Base-by-base conservation (phyloP, 352 stramenopile species). In the Lagenidium giganteum region DNA sequence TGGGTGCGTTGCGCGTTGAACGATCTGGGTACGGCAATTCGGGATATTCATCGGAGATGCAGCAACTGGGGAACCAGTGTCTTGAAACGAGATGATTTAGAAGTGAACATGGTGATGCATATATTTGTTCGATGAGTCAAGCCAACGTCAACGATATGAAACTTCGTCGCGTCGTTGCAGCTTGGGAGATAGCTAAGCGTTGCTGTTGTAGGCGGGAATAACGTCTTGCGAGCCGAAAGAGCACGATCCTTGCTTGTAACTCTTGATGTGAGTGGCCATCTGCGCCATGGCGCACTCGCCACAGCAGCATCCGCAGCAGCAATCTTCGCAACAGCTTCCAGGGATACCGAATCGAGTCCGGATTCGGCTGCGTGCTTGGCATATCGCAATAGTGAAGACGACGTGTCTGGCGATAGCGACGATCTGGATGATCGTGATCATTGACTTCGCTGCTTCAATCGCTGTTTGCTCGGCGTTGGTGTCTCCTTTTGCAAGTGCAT, bases 221-320 rank as follows among this genome's bases (percentile, higher is more conserved):
- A 50, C 63, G 20, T 79, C 64, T 24, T 62, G 65, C 0, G 55
- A 42, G 5, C 44, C 37, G 18, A 78, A 74, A 36, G 35, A 51
- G 44, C 65, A 81, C 18, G 47, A 55, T 4, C 62, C 61, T 4
- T 55, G 56, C 20, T 27, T 64, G 43, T 77, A 77, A 47, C 65
- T 75, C 35, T 66, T 61, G 29, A 50, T 44, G 36, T 81, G 68
- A 11, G 64, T 78, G 17, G 67, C 64, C 42, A 80, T 70, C 42
- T 83, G 70, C 11, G 67, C 67, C 18, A 75, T 33, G 5, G 51
- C 33, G 36, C 66, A 75, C 8, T 49, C 52, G 18, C 36, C 46
- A 23, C 63, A 72, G 24, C 28, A 49, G 8, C 20, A n/a, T 14
- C 20, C 39, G 22, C 26, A 43, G 3, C 28, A 51, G 12, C 32